phyloP scores from a whole-genome alignment of 179 eudicot genomes.

The Beta lomatogona region DNA sequence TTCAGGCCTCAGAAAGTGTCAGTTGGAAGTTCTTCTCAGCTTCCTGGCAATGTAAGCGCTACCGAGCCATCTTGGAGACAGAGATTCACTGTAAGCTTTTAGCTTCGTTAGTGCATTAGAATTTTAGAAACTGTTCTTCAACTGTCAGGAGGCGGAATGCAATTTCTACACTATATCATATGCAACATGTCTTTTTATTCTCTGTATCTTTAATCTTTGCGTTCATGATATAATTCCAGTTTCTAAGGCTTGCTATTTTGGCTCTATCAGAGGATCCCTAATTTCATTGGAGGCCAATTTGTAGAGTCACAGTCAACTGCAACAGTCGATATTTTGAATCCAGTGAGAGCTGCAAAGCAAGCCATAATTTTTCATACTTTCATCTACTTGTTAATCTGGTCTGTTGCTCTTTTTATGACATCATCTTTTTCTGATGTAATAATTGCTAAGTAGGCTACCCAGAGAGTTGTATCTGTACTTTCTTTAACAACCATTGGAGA shows the following conservation, averaged over 20 bases:
- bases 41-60: conserved; percentile 43
- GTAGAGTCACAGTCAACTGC: conserved; percentile 66
- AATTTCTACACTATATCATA: neutral
- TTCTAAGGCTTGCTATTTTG: conserved; percentile 11
- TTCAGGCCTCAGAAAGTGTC: conserved; percentile 53
- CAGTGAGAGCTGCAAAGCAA: conserved; percentile 52
- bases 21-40: conserved; percentile 42
- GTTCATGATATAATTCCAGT: conserved; percentile 7
- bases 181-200: neutral
- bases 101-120: neutral
- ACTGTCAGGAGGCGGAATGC: neutral
- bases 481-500: conserved; percentile 77
- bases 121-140: neutral
- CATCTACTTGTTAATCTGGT: neutral
- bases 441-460: conserved; percentile 66
- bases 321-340: conserved; percentile 69
- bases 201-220: neutral
- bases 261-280: conserved; percentile 66
- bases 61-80: conserved; percentile 61
- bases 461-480: conserved; percentile 74
- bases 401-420: neutral
- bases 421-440: conserved; percentile 1
- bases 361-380: conserved; percentile 9
- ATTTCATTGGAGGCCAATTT: conserved; percentile 76
- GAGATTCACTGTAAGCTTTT: conserved; percentile 52